Evolutionary conservation across 2,329 filamentous ascomycete genomes (phyloP), one percentile per base, ranked within the genome.

Genomic region (Zymoseptoria passerinii): DNA sequence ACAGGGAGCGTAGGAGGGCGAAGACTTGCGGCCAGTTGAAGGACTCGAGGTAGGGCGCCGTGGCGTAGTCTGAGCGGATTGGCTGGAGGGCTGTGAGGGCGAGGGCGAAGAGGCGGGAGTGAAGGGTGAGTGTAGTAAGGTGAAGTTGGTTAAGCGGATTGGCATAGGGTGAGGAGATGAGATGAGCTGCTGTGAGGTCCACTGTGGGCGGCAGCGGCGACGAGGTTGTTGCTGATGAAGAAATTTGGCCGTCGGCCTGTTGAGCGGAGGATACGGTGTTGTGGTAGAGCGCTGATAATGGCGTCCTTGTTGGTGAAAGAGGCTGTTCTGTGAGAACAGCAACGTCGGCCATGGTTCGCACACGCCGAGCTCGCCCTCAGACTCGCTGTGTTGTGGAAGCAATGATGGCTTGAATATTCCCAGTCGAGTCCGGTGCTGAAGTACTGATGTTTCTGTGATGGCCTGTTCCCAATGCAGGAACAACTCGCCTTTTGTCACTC

Each of bases 1-100:
- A 95, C 75, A 92, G 94, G 1, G 53, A 27, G 27, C 59, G 59
- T 2, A 66, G 58, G 8, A 59, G 28, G 1, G 59, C 20, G 9
- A 94, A 76, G 13, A 90, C 79, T 49, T 81, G 75, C 2, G 71
- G 61, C 85, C 89, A 94, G 73, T 95, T 95, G 76, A 96, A 92
- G 0, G 84, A 84, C 1, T 85, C 81, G 3, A 78, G 73, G 73
- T 95, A 96, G 0, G 82, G 77, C 1, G 86, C 84, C 1, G 85
- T 91, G 58, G 90, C 89, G 74, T 95, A 96, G 70, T 91, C 86
- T 7, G 78, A 71, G 1, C 84, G 81, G 18, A 84, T 75, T 44
- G 83, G 83, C 59, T 77, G 78, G 64, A 96, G 78, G 13, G 77
- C 76, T 28, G 82, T 82, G 59, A 96, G 77, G 0, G 90, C 88